Evolutionary conservation across 345 rosid genomes (phyloP).

Genomic region (Pseudoturritis turrita): DNA sequence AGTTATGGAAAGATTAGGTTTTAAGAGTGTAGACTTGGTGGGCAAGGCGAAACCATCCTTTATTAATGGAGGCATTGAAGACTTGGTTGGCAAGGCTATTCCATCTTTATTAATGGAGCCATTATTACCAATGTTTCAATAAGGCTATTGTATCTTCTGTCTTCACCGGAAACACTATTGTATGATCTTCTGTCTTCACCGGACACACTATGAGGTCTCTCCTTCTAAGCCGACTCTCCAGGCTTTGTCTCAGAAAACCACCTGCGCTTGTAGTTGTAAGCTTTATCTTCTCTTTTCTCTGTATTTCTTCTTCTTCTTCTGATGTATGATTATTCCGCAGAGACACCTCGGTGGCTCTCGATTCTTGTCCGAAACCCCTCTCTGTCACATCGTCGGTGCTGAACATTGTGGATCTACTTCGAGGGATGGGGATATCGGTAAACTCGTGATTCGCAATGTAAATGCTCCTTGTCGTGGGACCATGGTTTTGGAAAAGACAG

Average conservation of each 20-base stretch:
- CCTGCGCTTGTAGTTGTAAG: neutral
- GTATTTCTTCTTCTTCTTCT: neutral
- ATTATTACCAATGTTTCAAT: too few relatives aligned
- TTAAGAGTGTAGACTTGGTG: too few relatives aligned
- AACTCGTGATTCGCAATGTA: too few relatives aligned
- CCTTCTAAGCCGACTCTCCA: neutral
- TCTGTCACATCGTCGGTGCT: neutral
- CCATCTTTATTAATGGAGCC: too few relatives aligned
- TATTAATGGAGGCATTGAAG: too few relatives aligned
- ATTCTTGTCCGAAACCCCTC: neutral
- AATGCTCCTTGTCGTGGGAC: too few relatives aligned
- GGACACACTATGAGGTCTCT: neutral
- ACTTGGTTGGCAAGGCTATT: too few relatives aligned
- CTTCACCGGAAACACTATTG: neutral
- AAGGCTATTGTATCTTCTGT: too few relatives aligned
- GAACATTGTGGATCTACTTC: neutral
- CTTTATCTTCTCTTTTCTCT: neutral
- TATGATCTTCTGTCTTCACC: neutral
- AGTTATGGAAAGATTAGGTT: too few relatives aligned
- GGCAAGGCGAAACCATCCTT: too few relatives aligned
- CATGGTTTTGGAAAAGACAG: neutral
- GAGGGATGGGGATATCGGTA: neutral
- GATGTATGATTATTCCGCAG: neutral
- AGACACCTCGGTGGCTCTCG: neutral
- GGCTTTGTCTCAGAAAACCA: neutral